phyloP scores from a whole-genome alignment of 176 grass and related monocot species.

The Avena atlantica region DNA sequence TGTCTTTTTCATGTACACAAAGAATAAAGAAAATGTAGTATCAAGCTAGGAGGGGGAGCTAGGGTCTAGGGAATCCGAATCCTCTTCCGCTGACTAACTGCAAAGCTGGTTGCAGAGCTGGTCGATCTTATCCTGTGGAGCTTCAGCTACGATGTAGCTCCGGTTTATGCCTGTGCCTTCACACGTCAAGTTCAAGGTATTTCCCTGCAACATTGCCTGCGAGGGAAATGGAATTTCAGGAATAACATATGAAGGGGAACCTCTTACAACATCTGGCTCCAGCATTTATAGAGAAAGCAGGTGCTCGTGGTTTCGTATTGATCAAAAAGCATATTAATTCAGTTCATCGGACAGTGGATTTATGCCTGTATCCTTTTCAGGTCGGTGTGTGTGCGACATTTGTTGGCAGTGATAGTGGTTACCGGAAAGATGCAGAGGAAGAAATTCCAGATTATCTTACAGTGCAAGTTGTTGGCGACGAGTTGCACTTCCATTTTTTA shows the following conservation, averaged over 20 bases:
- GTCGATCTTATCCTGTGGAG: conserved; percentile 43
- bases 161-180: conserved; percentile 28
- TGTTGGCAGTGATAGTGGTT: neutral
- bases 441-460: conserved; percentile 33
- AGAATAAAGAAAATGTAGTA: conserved; percentile 35
- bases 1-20: conserved; percentile 45
- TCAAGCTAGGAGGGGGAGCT: conserved; percentile 23
- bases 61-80: neutral
- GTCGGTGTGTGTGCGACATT: conserved; percentile 2
- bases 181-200: conserved; percentile 58
- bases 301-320: neutral
- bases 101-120: conserved; percentile 75
- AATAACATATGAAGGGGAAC: neutral
- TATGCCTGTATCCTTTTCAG: neutral
- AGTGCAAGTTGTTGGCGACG: conserved; percentile 50
- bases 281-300: neutral
- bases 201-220: conserved; percentile 43
- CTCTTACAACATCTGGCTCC: neutral
- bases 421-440: neutral
- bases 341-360: neutral
- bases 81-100: conserved; percentile 41
- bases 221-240: conserved; percentile 24
- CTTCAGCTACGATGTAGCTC: conserved; percentile 56
- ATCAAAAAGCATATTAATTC: neutral
- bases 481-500: conserved; percentile 63